Evolutionary conservation across 139 green algal species (phyloP), one percentile per base, ranked within the genome.

Genomic region (Limnomonas spitsbergensis): DNA sequence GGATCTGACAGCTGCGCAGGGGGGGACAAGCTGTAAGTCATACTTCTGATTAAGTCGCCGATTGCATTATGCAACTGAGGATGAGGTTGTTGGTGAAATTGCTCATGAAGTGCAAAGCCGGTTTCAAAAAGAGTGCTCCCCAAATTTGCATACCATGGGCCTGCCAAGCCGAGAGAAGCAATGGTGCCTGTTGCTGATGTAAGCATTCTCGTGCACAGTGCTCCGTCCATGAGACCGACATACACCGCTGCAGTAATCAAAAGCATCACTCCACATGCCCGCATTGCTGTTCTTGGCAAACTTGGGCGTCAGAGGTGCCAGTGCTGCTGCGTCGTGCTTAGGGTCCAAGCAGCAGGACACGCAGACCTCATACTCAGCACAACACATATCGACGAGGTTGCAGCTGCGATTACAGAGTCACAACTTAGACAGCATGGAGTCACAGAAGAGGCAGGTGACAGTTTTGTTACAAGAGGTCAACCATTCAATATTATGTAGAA

Each of bases 131-230:
- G 42, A 54, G 42, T 54, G 42, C 42, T 54, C 7, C 42, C 42
- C 42, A 54, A 54, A 54, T 27, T 31, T 20, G 27, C 34, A 4
- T 37, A 88, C 82, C 79, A 85, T 69, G 0, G 78, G 79, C 47
- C 75, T 75, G 53, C 89, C 84, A 26, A 86, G 86, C 34, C 78
- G 73, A 9, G 84, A 91, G 77, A 94, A 96, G 86, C 92, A 96
- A 78, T 93, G 87, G 38, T 91, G 88, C 9, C 87, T 77, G 1
- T 83, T 4, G 26, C 75, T 68, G 35, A 96, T 90, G 80, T 93
- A 96, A 0, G 88, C 83, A 70, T 96, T 96, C 75, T 96, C 92
- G 36, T 96, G 91, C 35, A 88, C 78, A 0, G 92, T 96, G 78
- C 86, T 93, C 36, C 78, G 69, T 9, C 83, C 84, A 27, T 88